Evolutionary conservation across 768 basidiomycete species (phyloP).

Genomic region (Cystofilobasidium capitatum): DNA sequence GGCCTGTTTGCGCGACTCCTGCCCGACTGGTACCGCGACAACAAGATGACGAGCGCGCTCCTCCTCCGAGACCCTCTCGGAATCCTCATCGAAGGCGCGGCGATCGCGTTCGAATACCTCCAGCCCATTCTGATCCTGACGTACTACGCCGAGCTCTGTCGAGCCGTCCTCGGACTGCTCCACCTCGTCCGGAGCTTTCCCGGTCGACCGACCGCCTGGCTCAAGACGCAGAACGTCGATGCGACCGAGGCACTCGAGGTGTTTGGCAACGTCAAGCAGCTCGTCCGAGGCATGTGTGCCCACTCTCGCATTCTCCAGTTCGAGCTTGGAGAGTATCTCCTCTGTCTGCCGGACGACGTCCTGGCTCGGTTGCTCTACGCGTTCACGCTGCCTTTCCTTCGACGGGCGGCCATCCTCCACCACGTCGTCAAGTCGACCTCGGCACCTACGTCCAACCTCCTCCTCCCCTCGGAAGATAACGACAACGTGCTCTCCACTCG

Average conservation of each 20-base stretch:
- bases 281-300: conserved; percentile 23
- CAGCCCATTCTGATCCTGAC: conserved; percentile 76
- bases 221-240: conserved; percentile 15
- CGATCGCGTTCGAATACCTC: conserved; percentile 79
- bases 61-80: conserved; percentile 84
- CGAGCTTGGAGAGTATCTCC: conserved; percentile 25
- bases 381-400: conserved; percentile 84
- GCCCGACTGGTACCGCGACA: conserved; percentile 84
- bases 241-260: conserved; percentile 17
- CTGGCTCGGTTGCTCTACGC: conserved; percentile 78
- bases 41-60: conserved; percentile 72
- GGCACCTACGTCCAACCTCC: conserved; percentile 1
- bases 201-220: conserved; percentile 13
- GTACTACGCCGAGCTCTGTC: conserved; percentile 82
- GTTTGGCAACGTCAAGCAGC: conserved; percentile 24
- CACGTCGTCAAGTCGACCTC: conserved; percentile 47
- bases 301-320: conserved; percentile 27
- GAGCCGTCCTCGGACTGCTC: conserved; percentile 75
- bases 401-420: conserved; percentile 73
- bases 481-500: not conserved
- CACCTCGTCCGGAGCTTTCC: conserved; percentile 47
- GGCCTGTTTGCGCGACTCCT: conserved; percentile 69
- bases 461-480: not conserved
- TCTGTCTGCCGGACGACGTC: conserved; percentile 57
- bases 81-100: conserved; percentile 78